Conservation (phyloP, 805 yeast genomes). For the Cyberlindnera veronae region DNA sequence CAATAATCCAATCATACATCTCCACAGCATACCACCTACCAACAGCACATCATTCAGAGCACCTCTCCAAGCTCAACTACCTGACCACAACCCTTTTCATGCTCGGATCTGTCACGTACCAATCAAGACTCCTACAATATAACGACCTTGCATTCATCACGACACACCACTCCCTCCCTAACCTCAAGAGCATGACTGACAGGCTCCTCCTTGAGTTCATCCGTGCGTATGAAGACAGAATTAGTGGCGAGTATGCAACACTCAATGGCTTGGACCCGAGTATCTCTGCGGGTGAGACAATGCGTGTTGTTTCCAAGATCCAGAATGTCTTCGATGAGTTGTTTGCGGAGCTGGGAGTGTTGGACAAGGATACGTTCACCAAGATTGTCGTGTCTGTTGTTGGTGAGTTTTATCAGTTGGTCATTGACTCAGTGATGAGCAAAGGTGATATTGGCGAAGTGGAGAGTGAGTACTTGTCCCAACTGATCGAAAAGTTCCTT, state of each 20-base stretch:
- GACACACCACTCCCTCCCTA: conserved; percentile 2
- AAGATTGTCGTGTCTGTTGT: conserved; percentile 16
- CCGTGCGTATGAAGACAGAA: conserved; percentile 9
- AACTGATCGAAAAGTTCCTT: conserved; percentile 18
- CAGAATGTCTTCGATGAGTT: conserved; percentile 10
- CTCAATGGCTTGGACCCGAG: conserved; percentile 21
- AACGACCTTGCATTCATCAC: conserved; percentile 21
- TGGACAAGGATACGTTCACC: conserved; percentile 5
- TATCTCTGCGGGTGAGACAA: conserved; percentile 15
- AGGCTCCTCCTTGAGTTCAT: conserved; percentile 13
- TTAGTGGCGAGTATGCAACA: conserved; percentile 4
- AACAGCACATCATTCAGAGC: conserved; percentile 12
- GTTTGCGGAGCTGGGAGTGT: conserved; percentile 5
- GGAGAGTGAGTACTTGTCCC: conserved; percentile 23
- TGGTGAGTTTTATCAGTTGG: conserved; percentile 19
- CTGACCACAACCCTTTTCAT: conserved; percentile 18
- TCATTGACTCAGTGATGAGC: conserved; percentile 17
- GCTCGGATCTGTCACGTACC: conserved; percentile 16
- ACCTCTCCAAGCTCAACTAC: conserved; percentile 17
- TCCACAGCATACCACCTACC: conserved; percentile 10
- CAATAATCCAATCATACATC: conserved; percentile 19
- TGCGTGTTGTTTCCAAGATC: conserved; percentile 13
- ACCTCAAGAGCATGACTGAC: conserved; percentile 44
- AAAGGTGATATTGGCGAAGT: conserved; percentile 23
- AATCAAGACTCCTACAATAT: conserved; percentile 14